phyloP scores from a whole-genome alignment of 768 basidiomycete genomes.

The Mycena chlorophos region DNA sequence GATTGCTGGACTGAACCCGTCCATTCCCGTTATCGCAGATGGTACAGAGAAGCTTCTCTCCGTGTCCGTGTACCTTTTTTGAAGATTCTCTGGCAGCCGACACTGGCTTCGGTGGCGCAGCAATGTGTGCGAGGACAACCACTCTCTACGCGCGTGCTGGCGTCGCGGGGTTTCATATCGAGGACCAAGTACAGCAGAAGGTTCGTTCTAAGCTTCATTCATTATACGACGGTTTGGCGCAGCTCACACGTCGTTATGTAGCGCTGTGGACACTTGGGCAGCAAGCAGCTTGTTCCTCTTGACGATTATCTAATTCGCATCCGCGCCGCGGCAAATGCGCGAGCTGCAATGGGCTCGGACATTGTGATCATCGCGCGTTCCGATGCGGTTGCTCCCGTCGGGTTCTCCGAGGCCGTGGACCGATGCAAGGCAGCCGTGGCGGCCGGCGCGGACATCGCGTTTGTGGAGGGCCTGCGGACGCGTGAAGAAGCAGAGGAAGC shows the following conservation, averaged over 20 bases:
- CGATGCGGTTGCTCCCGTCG: conserved; percentile 41
- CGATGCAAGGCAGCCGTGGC: conserved; percentile 42
- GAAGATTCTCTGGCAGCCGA: conserved; percentile 36
- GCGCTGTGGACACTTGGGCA: conserved; percentile 54
- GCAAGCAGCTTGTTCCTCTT: conserved; percentile 52
- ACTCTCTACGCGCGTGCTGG: conserved; percentile 50
- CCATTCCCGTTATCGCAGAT: conserved; percentile 53
- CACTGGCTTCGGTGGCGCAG: conserved; percentile 58
- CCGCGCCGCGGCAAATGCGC: conserved; percentile 51
- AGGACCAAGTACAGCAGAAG: conserved; percentile 48
- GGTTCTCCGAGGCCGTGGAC: conserved; percentile 41
- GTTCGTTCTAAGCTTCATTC: not conserved
- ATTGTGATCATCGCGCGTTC: conserved; percentile 40
- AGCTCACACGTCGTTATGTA: not conserved
- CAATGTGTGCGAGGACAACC: conserved; percentile 56
- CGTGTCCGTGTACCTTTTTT: not conserved
- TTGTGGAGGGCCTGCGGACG: conserved; percentile 45
- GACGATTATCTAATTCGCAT: conserved; percentile 54
- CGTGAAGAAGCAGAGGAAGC: conserved; percentile 38
- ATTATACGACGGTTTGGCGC: too few relatives aligned
- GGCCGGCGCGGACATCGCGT: conserved; percentile 41
- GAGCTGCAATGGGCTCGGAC: conserved; percentile 40
- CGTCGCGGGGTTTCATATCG: conserved; percentile 55
- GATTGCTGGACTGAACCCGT: conserved; percentile 49
- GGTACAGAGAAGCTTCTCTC: not conserved